phyloP scores from a whole-genome alignment of 208 protist genomes.

The Histomonas meleagridis region DNA sequence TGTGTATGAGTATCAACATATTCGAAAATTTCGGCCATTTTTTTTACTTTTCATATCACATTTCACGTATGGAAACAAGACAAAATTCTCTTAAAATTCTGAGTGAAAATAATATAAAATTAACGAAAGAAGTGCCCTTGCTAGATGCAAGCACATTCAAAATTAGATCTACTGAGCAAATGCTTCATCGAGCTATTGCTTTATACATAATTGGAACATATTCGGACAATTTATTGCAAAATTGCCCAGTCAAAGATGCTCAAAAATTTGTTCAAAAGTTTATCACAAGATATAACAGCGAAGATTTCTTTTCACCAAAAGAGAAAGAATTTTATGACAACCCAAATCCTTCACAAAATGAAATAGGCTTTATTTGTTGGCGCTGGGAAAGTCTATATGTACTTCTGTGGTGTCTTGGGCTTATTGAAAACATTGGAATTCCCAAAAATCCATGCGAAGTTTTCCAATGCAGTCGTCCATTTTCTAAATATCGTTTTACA shows the following conservation, averaged over 20 bases:
- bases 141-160: too few species aligned
- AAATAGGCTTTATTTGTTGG: background rate
- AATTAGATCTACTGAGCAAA: background rate
- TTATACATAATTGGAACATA: background rate
- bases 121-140: too few species aligned
- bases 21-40: background rate
- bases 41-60: too few species aligned
- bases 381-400: background rate
- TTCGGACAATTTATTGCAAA: background rate
- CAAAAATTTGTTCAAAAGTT: background rate
- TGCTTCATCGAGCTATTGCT: background rate
- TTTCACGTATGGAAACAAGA: too few species aligned
- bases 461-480: background rate
- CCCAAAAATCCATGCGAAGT: background rate
- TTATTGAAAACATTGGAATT: background rate
- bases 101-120: too few species aligned
- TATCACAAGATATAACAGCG: background rate
- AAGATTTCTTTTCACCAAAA: background rate
- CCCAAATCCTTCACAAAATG: background rate
- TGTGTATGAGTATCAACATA: constrained; percentile 46
- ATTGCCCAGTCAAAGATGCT: background rate
- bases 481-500: background rate
- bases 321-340: background rate
- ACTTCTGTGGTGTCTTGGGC: background rate
- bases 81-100: too few species aligned